These are phyloP conservation scores for Cladochytrium replicatum DNA, from an alignment of 192 early-diverging fungal species.

Conservation along the genomic window DNA sequence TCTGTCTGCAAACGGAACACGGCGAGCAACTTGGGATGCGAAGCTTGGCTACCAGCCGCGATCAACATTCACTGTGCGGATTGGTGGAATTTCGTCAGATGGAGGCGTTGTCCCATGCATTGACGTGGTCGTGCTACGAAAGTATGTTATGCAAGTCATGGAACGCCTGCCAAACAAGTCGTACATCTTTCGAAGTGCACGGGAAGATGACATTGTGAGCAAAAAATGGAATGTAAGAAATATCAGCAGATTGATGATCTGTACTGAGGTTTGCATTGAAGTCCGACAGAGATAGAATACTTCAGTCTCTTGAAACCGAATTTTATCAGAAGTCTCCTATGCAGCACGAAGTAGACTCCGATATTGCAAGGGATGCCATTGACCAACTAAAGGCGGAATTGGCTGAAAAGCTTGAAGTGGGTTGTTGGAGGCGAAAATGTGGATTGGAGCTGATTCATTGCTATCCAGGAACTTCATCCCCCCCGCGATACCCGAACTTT, in stretches of 20 bases:
- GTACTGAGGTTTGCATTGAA: too few relatives aligned
- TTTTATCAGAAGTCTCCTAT: too few relatives aligned
- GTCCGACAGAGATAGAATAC: too few relatives aligned
- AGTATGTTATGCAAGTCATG: conserved; percentile 38
- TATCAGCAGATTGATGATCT: conserved; percentile 4
- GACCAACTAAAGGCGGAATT: not conserved
- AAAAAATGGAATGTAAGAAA: conserved; percentile 17
- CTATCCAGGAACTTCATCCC: conserved; percentile 10
- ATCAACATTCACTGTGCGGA: conserved; percentile 12
- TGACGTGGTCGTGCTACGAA: conserved; percentile 48
- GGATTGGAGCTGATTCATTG: not conserved
- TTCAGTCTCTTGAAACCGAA: too few relatives aligned
- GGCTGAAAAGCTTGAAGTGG: conserved; percentile 1
- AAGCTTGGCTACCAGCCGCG: conserved; percentile 45
- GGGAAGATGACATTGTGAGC: conserved; percentile 39
- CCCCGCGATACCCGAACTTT: conserved; percentile 26
- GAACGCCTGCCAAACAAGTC: conserved; percentile 36
- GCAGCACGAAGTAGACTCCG: conserved; percentile 5
- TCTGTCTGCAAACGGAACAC: conserved; percentile 46
- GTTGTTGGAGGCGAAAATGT: not conserved
- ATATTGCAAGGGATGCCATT: not conserved
- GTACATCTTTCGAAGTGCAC: conserved; percentile 27
- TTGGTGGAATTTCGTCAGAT: conserved; percentile 26
- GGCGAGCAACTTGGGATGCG: conserved; percentile 49
- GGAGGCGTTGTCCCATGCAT: conserved; percentile 54